Evolutionary conservation across 805 yeast genomes (phyloP).

Genomic region (Nadsonia fulvescens): DNA sequence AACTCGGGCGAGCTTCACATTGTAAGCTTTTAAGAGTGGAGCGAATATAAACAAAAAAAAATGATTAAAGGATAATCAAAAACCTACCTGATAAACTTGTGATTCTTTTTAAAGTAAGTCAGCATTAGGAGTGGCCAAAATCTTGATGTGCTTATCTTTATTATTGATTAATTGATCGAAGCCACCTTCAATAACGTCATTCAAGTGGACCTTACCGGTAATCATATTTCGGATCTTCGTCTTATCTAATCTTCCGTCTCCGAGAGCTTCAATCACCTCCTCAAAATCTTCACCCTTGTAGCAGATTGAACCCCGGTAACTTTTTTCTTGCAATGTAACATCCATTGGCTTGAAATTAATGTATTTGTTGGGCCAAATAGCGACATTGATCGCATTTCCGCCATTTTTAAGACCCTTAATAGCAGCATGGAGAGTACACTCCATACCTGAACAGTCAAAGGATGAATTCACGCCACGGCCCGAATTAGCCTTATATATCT

Average conservation of each 20-base stretch:
- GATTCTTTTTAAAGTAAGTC: no score
- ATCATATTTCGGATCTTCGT: no score
- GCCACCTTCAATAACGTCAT: conserved; percentile 35
- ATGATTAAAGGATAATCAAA: no score
- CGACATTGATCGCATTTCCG: conserved; percentile 46
- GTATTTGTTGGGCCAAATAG: conserved; percentile 44
- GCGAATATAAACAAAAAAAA: no score
- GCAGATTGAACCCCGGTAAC: conserved; percentile 41
- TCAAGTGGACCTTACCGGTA: conserved; percentile 31
- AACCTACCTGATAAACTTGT: no score
- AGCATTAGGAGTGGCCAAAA: conserved; percentile 35
- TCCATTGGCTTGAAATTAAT: conserved; percentile 34
- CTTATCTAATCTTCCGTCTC: no score
- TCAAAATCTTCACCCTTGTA: conserved; percentile 37
- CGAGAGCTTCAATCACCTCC: conserved; percentile 32
- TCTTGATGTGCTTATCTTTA: conserved; percentile 37
- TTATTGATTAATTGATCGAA: conserved; percentile 30
- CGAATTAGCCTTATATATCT: no score
- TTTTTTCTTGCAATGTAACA: conserved; percentile 35
- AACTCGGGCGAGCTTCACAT: no score
- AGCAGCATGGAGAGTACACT: conserved; percentile 33
- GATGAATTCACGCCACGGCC: conserved; percentile 30
- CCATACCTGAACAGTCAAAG: conserved; percentile 39
- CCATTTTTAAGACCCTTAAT: conserved; percentile 29
- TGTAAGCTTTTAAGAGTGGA: no score